Base-by-base conservation (phyloP, 2,329 filamentous ascomycete genomes). In the Verticillium nonalfalfae region DNA sequence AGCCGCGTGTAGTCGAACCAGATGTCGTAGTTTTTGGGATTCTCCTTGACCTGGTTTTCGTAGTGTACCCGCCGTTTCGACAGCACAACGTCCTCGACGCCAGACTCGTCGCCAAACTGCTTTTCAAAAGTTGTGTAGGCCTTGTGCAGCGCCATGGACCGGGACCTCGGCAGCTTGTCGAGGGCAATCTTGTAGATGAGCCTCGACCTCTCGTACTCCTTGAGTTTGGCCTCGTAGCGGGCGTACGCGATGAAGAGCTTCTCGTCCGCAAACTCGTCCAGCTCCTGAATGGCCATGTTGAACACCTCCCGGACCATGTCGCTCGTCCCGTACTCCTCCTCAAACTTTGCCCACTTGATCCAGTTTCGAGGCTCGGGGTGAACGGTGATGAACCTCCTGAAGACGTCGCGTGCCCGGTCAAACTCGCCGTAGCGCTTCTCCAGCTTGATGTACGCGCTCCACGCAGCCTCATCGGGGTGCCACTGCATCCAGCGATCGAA, bases 401-500 rank as follows among this genome's bases (percentile, higher is more conserved):
- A 98, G 67, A 99, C 94, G 55, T 89, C 88, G 45, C 95, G 83
- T n/a, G 93, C 94, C 62, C 93, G 82, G 63, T 97, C 92, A 70
- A 90, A 95, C 74, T 99, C 95, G 69, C 88, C 89, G 72, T 98
- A 98, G 62, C 95, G 82, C 80, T 96, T 97, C 80, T 99, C 95
- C 63, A 99, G 77, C 78, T 97, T 97, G 77, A 99, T 97, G 73
- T 97, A 98, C 54, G 94, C 89, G 67, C 88, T 88, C 95, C 95
- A 99, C 0, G 94, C 95, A 54, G 90, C 88, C 82, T 98, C 94
- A 67, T 97, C 93, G 0, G 95, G 95, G 73, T 97, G 92, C 95
- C 95, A 99, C 65, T 90, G 89, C 90, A 99, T 94, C 95, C 95
- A 99, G 56, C 95, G 84, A 78, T 99, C 95, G 73, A 98, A 99